Evolutionary conservation across 345 rosid genomes (phyloP).

Genomic region (Eucalyptus cloeziana): DNA sequence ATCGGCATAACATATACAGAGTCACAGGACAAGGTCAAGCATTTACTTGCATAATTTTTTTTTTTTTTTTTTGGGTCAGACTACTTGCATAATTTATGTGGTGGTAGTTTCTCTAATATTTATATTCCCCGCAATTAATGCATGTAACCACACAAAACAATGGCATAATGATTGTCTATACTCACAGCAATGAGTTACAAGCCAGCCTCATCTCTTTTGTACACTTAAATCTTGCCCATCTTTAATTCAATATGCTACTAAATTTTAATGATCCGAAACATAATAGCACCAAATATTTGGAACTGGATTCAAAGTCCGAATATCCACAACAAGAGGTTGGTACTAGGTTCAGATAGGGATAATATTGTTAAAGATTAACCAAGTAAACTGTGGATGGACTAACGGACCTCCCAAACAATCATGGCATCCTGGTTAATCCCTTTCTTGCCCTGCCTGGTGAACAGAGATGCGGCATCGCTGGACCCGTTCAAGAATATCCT

Average conservation of each 20-base stretch:
- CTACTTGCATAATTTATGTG: neutral
- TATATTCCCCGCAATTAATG: neutral
- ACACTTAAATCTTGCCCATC: neutral
- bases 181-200: neutral
- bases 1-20: neutral
- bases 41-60: neutral
- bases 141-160: neutral
- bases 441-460: constrained; percentile 32
- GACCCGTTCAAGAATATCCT: constrained; percentile 28
- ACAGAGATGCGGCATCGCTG: constrained; percentile 16
- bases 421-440: constrained; percentile 39
- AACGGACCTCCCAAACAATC: constrained; percentile 39
- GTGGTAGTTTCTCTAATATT: neutral
- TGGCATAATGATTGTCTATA: neutral
- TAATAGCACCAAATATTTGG: neutral
- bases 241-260: neutral
- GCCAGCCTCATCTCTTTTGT: neutral
- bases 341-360: neutral
- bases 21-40: neutral
- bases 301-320: neutral
- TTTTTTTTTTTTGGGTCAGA: too few relatives aligned
- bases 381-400: neutral
- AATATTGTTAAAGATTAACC: neutral
- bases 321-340: neutral
- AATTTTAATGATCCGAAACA: neutral